A percentile compares a stretch with the other conserved stretches of the same genome.
phyloP scores from a whole-genome alignment of 306 rosid species.

The Arachis stenosperma region DNA sequence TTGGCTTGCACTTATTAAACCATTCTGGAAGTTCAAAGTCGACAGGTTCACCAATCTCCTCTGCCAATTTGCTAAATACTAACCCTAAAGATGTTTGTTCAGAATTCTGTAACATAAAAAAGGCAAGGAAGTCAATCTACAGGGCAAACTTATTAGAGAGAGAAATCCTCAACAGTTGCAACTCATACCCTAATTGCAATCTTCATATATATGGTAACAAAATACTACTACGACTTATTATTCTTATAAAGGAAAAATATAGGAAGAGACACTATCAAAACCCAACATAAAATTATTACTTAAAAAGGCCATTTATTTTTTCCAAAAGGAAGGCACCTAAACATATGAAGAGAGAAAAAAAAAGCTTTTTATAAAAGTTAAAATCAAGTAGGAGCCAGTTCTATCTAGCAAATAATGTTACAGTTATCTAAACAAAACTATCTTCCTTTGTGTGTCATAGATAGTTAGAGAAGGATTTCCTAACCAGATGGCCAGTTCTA shows the following conservation, averaged over 20 bases:
- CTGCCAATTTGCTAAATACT: conserved; percentile 75
- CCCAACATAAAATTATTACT: neutral
- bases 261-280: neutral
- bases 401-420: neutral
- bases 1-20: conserved; percentile 60
- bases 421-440: neutral
- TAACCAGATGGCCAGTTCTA: neutral
- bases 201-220: neutral
- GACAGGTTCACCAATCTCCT: conserved; percentile 71
- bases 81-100: conserved; percentile 56
- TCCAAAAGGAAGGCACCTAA: neutral
- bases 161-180: neutral
- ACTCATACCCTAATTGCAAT: neutral
- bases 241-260: neutral
- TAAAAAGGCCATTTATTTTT: neutral
- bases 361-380: neutral
- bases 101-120: conserved; percentile 58
- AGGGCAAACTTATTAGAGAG: conserved; percentile 19
- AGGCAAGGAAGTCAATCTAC: conserved; percentile 35
- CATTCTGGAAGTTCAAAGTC: conserved; percentile 93
- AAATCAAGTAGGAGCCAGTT: neutral
- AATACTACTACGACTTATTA: neutral
- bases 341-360: too few relatives aligned
- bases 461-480: neutral
- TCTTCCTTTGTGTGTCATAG: neutral